These are phyloP conservation scores for Recurvomyces mirabilis DNA, from an alignment of 495 filamentous ascomycete species.

Conservation along the genomic window DNA sequence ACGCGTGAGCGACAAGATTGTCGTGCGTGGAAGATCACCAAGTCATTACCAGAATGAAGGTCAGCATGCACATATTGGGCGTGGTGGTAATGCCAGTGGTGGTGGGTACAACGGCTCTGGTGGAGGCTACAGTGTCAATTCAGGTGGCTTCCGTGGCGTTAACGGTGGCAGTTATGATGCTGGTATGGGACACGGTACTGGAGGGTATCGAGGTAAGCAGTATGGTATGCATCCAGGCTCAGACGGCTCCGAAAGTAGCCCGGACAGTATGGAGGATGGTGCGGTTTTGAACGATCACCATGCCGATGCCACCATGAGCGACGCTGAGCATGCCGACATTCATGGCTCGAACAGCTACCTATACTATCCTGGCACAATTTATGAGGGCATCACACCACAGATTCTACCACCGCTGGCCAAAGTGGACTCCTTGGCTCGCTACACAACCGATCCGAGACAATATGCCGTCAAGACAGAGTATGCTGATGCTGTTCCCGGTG, in stretches of 20 bases:
- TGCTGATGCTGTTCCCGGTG: slow-evolving; percentile 15
- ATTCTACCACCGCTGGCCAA: slow-evolving; percentile 13
- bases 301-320: slow-evolving; percentile 25
- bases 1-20: slow-evolving; percentile 72
- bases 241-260: slow-evolving; percentile 27
- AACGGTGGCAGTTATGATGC: slow-evolving; percentile 2
- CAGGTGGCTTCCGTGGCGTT: slow-evolving; percentile 11
- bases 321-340: slow-evolving; percentile 24
- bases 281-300: slow-evolving; percentile 15
- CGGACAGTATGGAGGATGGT: slow-evolving; percentile 27
- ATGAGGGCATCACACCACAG: slow-evolving; percentile 17
- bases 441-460: slow-evolving; percentile 12
- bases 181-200: slow-evolving; percentile 9
- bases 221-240: slow-evolving; percentile 25
- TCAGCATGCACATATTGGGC: slow-evolving; percentile 37
- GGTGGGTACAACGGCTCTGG: slow-evolving; percentile 36
- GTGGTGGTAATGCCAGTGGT: slow-evolving; percentile 48
- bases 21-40: slow-evolving; percentile 84
- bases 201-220: slow-evolving; percentile 22
- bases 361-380: slow-evolving; percentile 28
- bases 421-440: slow-evolving; percentile 9
- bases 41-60: slow-evolving; percentile 82
- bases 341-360: slow-evolving; percentile 24
- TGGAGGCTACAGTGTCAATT: slow-evolving; percentile 12
- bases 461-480: slow-evolving; percentile 28